Evolutionary conservation across 2,329 filamentous ascomycete species (phyloP).

Genomic region (Monilinia aucupariae): DNA sequence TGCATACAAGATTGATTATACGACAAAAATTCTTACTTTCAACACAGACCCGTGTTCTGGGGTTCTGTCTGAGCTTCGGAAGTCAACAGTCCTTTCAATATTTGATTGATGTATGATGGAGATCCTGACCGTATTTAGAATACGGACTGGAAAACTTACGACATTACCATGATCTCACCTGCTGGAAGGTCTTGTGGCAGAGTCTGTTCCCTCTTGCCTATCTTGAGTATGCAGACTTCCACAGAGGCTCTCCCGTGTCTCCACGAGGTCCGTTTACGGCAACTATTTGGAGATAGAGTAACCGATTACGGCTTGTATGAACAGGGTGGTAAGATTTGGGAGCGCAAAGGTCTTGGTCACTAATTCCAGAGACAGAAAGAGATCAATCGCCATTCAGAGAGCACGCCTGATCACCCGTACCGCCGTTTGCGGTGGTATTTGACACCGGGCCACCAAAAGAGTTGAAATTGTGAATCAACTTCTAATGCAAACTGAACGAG

Average conservation of each 20-base stretch:
- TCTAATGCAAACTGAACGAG: not conserved
- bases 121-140: not conserved
- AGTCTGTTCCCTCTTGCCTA: not conserved
- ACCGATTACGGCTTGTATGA: not conserved
- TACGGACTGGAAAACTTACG: not conserved
- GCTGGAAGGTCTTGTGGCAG: not conserved
- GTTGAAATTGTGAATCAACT: not conserved
- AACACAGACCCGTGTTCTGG: not conserved
- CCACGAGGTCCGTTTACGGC: not conserved
- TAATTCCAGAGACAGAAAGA: constrained; percentile 1
- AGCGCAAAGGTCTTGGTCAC: not conserved
- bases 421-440: not conserved
- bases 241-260: not conserved
- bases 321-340: not conserved
- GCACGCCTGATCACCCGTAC: not conserved
- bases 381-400: not conserved
- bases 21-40: not conserved
- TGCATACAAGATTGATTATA: not conserved
- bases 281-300: not conserved
- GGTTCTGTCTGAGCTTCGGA: not conserved
- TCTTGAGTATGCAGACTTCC: constrained; percentile 6
- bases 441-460: not conserved
- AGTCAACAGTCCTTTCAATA: not conserved
- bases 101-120: not conserved
- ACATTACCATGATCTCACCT: not conserved